Evolutionary conservation across 371 early-diverging fungal genomes (phyloP), one percentile per base, ranked within the genome.

Genomic region (Mortierella sp.): DNA sequence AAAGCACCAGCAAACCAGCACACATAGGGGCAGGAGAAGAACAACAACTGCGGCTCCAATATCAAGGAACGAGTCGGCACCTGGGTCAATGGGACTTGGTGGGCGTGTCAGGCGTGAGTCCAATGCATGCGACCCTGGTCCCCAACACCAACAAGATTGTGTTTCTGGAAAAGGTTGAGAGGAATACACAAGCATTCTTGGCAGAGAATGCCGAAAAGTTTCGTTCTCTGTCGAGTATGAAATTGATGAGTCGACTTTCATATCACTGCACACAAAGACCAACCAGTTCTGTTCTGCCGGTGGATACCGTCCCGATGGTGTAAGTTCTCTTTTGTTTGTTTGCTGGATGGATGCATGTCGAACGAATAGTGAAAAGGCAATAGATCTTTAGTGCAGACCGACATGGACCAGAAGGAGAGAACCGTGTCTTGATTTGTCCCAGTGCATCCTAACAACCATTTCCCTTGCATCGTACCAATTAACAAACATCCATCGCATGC

Each of bases 221-320:
- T 90, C 92, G 13, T 90, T 82, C 71, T 88, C 90, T 2, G 86
- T 86, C 1, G 84, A 88, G 61, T 92, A 89, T 64, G 89, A 92
- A 64, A 73, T 90, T 16, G 88, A 88, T 7, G 87, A 87, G 11
- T 77, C 88, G 31, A 78, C 76, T 4, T 89, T 89, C 72, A 85
- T 90, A 26, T 47, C 87, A 6, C 65, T 92, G 13, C 78, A 86
- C 48, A 77, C 90, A 43, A 87, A 85, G 24, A 89, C 90, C 48
- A 91, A 92, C 52, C 88, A 89, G 14, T 92, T 92, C 64, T 92
- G 92, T 68, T 91, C 92, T 10, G 92, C 88, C 22, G 92, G 92
- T 70, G 90, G 91, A 41, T 91, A 90, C 67, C 80, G 77, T 11
- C 79, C 79, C 22, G 85, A 86, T 87, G 81, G 88, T 40, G 48